phyloP scores from a whole-genome alignment of 495 filamentous ascomycete genomes.

The Neurospora sp. region DNA sequence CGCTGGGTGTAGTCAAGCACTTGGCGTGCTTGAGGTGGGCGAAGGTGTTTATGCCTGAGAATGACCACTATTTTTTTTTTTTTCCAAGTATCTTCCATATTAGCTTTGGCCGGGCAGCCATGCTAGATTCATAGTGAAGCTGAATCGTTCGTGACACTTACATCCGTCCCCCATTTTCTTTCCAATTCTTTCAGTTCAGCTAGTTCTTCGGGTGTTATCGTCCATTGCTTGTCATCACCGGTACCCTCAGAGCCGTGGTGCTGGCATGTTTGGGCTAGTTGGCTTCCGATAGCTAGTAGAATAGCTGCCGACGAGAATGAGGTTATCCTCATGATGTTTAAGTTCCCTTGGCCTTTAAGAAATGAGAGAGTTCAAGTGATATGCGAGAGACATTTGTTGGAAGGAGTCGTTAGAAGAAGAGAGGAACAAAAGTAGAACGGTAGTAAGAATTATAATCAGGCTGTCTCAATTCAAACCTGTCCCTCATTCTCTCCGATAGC shows the following conservation, averaged over 20 bases:
- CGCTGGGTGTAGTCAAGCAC: constrained; percentile 58
- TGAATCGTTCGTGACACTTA: not conserved
- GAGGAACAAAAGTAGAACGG: not conserved
- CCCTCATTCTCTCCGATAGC: not conserved
- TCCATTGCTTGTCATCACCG: constrained; percentile 10
- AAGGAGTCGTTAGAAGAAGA: not conserved
- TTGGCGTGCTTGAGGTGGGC: constrained; percentile 67
- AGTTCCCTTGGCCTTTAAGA: not conserved
- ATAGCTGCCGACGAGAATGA: not conserved
- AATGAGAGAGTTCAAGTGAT: not conserved
- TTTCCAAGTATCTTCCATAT: not conserved
- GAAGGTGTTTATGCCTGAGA: constrained; percentile 70
- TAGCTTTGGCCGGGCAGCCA: constrained; percentile 1
- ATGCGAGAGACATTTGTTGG: not conserved
- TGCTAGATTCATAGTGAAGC: not conserved
- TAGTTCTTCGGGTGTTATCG: constrained; percentile 29
- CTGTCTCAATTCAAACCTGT: not conserved
- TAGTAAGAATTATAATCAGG: not conserved
- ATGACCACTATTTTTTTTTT: constrained; percentile 52
- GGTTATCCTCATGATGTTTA: not conserved
- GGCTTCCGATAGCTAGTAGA: not conserved
- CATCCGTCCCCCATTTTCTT: constrained; percentile 48
- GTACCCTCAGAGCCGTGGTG: too few species aligned
- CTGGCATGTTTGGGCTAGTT: constrained; percentile 5
- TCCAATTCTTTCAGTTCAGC: constrained; percentile 44